Evolutionary conservation across 352 stramenopile species (phyloP), one percentile per base, ranked within the genome.

Genomic region (Aphanomyces stellatus): DNA sequence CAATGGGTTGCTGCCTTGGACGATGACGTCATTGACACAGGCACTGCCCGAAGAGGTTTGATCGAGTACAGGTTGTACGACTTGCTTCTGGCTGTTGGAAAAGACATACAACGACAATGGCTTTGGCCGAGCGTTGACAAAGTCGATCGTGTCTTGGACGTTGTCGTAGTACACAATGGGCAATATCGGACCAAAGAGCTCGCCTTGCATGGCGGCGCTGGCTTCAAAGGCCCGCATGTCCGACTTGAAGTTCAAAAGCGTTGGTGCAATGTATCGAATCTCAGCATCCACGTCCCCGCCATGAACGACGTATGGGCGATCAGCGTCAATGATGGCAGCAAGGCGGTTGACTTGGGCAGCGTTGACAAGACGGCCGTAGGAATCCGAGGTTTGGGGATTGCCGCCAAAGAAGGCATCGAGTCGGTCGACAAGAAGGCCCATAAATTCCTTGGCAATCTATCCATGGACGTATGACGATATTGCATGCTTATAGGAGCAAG

Each of bases 231-330:
- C 71, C 6, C 65, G 19, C 5, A 48, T 46, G 25, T 70, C 63
- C 57, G 72, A 61, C 66, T 80, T 73, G 19, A 84, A 40, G 31
- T 81, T 49, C 37, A 96, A 56, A 8, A 93, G 78, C 1, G 83
- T 93, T 13, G 80, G 81, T 3, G 71, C 74, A 13, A 90, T 41
- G 72, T 76, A 92, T 37, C 69, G 49, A 5, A 8, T 13, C 22
- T 15, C 19, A 57, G 25, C 49, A 2, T 57, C 25, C 5, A 22
- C 1, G 10, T 35, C 8, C 22, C 49, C 25, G 1, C 49, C 25
- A 1, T 13, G n/a, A 10, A 30, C 49, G n/a, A 57, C 27, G 30
- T 34, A 57, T 13, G 25, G 13, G 7, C 25, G 19, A 24, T 57
- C 49, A 24, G 25, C 49, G 11, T 57, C 49, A 7, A 57, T 22